Base-by-base conservation (phyloP, 2,329 filamentous ascomycete genomes). In the Plectosphaerella cucumerina region DNA sequence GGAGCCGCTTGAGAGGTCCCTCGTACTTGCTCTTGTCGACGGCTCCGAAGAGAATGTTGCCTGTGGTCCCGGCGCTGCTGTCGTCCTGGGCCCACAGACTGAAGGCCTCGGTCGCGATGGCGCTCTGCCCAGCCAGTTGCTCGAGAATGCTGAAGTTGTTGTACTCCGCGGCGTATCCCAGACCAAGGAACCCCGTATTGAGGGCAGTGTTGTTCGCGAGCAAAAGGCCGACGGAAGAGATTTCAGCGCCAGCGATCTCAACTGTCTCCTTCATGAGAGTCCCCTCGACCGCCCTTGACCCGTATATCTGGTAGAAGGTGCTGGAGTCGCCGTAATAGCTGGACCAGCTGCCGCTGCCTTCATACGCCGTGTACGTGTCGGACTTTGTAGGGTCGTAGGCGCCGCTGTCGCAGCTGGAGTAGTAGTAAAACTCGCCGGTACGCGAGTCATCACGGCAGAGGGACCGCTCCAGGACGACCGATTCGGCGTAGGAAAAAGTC, bases 41-140 rank as follows among this genome's bases (percentile, higher is more conserved):
- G 1, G 53, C 53, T 20, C 51, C 53, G 15, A 55, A 33, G 3
- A 55, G 44, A 3, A 55, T 42, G 44, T 23, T 17, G 23, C 44
- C 44, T 5, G 44, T 45, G 22, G 22, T 17, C n/a, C 31, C 35
- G 8, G 47, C 54, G 3, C 47, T 43, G 33, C 43, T 39, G 18
- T 52, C 54, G 2, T 52, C 71, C 26, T 31, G 26, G 44, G 82
- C 71, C 72, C 85, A 90, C 18, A 90, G 66, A 53, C 84, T 89
- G 69, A 87, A 90, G 3, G 84, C 83, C 57, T 81, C 80, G 31
- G 74, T 76, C 47, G 76, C 74, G 62, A 89, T 88, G 49, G 78
- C 62, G 44, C 79, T 80, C 60, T 88, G 77, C 4, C 33, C 23
- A 10, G 18, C n/a, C 44, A 45, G n/a, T 17, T 45, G 44, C 20